Evolutionary conservation across 257 asterid species (phyloP).

Genomic region (Ophiorrhiza pumila): DNA sequence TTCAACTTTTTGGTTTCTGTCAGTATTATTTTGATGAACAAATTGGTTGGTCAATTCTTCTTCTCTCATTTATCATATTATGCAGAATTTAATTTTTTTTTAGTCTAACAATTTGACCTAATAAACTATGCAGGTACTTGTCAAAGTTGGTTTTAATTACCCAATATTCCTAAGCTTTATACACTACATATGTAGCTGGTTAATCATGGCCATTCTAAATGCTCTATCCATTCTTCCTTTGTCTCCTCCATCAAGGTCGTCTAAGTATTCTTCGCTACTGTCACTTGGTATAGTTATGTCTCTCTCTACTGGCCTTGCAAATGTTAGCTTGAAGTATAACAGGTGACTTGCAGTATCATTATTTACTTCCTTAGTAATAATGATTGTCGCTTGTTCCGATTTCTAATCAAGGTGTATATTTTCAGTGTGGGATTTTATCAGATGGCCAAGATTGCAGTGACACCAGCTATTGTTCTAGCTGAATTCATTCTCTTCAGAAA

Average conservation of each 20-base stretch:
- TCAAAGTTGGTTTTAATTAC: constrained; percentile 79
- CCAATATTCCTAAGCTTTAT: constrained; percentile 89
- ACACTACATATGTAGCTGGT: constrained; percentile 88
- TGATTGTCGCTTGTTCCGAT: constrained; percentile 12
- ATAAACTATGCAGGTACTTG: constrained; percentile 70
- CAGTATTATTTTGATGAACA: constrained; percentile 88
- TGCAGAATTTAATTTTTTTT: neutral
- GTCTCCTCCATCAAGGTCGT: constrained; percentile 72
- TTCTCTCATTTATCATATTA: neutral
- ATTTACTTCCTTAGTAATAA: neutral
- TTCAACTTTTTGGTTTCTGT: constrained; percentile 90
- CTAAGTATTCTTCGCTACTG: constrained; percentile 65
- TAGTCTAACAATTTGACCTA: constrained; percentile 14
- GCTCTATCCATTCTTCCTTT: constrained; percentile 71
- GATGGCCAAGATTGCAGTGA: constrained; percentile 99
- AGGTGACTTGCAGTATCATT: constrained; percentile 44
- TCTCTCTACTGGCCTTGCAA: constrained; percentile 97
- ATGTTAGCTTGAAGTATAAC: constrained; percentile 93
- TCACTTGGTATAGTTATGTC: constrained; percentile 98
- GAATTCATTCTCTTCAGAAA: constrained; percentile 75
- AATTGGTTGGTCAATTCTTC: constrained; percentile 54
- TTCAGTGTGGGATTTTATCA: constrained; percentile 96
- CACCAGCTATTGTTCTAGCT: constrained; percentile 90
- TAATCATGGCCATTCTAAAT: constrained; percentile 80
- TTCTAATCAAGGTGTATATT: constrained; percentile 23